Conservation (phyloP, 352 stramenopile genomes). For the Globisporangium perplexum region DNA sequence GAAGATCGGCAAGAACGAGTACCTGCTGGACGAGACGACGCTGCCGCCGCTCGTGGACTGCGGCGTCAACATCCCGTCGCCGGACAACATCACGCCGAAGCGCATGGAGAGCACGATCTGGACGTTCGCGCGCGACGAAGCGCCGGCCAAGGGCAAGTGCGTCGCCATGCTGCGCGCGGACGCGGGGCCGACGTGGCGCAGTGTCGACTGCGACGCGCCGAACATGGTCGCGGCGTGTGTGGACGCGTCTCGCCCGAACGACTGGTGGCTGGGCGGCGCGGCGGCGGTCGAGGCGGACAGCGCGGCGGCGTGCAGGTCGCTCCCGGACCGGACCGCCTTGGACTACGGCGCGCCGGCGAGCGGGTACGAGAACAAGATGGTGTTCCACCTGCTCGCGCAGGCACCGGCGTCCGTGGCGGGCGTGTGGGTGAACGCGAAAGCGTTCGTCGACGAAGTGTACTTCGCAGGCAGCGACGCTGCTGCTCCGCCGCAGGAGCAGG, state of each 20-base stretch:
- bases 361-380: constrained; percentile 50
- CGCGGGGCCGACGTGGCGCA: constrained; percentile 30
- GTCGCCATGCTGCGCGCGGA: constrained; percentile 35
- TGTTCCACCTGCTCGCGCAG: constrained; percentile 29
- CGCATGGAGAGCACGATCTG: constrained; percentile 78
- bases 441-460: constrained; percentile 32
- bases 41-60: constrained; percentile 62
- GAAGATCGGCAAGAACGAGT: constrained; percentile 56
- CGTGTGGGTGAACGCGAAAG: constrained; percentile 45
- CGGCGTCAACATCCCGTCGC: constrained; percentile 73
- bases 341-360: constrained; percentile 39
- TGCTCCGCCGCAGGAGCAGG: neutral
- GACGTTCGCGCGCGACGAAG: constrained; percentile 25
- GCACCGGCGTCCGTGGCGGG: constrained; percentile 22
- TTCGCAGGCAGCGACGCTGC: constrained; percentile 6
- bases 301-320: constrained; percentile 12
- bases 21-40: constrained; percentile 61
- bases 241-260: constrained; percentile 18
- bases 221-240: constrained; percentile 41
- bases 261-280: constrained; percentile 31
- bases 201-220: constrained; percentile 42
- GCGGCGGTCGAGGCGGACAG: constrained; percentile 29
- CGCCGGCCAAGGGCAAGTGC: constrained; percentile 35
- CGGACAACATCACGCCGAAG: constrained; percentile 79
- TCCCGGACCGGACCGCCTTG: neutral